Conservation (phyloP, 2,329 filamentous ascomycete genomes). For the Hymenoscyphus salicellus region DNA sequence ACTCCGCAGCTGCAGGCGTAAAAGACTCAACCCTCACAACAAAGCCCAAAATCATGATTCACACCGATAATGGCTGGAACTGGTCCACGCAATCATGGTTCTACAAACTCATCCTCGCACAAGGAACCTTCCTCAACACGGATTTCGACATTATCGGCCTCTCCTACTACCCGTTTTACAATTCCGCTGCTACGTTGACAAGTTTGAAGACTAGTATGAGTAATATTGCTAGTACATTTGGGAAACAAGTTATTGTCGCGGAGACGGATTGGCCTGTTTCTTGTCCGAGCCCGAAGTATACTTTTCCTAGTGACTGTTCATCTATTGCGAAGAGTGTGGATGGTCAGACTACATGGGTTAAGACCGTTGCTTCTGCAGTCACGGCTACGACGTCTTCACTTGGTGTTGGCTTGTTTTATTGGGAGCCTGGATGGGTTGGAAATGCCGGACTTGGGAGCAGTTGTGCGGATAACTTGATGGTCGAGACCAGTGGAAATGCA, state of each 20-base stretch:
- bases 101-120: conserved; percentile 56
- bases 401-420: conserved; percentile 65
- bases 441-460: conserved; percentile 64
- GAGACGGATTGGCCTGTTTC: conserved; percentile 68
- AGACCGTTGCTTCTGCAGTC: conserved; percentile 56
- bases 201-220: conserved; percentile 53
- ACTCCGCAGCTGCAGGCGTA: conserved; percentile 62
- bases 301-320: conserved; percentile 59
- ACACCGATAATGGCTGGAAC: conserved; percentile 74
- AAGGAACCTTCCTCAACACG: conserved; percentile 46
- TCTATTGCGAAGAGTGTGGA: conserved; percentile 60
- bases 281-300: conserved; percentile 56
- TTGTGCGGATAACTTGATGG: conserved; percentile 62
- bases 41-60: conserved; percentile 68
- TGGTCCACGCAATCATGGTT: conserved; percentile 60
- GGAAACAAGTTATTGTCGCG: conserved; percentile 65
- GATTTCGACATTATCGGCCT: conserved; percentile 73
- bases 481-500: conserved; percentile 52
- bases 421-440: conserved; percentile 70
- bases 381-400: conserved; percentile 44
- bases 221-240: conserved; percentile 59
- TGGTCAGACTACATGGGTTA: conserved; percentile 62
- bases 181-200: conserved; percentile 54
- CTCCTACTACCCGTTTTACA: conserved; percentile 72
- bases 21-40: conserved; percentile 57